Base-by-base conservation (phyloP, 805 yeast genomes). In the Saturnispora kantuleensis region DNA sequence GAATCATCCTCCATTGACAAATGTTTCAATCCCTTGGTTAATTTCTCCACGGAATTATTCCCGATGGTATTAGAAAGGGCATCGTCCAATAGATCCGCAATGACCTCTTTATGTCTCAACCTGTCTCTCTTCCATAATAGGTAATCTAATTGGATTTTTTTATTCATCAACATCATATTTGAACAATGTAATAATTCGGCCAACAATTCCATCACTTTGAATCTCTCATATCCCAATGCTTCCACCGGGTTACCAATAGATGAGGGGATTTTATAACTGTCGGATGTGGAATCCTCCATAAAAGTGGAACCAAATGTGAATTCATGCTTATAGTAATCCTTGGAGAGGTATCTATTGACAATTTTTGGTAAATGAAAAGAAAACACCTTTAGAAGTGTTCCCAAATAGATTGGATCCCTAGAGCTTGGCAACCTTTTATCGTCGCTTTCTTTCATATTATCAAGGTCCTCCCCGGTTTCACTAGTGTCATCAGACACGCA, bases 141-240 rank as follows among this genome's bases (percentile, higher is more conserved):
- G 29, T 70, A 69, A 48, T 60, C 85, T 81, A 44, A 84, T 80
- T 55, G 56, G 42, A 70, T 70, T 26, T 77, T 77, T 38, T 89
- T 87, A 60, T 90, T 93, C 61, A 93, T 73, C 17, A 89, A 69
- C 2, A 81, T 81, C 97, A 93, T 93, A 65, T 93, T 93, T 17
- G 96, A 87, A 58, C 98, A 93, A 63, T 93, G 98, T 46, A 93
- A 66, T 26, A 93, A 69, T 59, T 93, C 98, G 0, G 98, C 98
- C 32, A 93, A 76, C 47, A 93, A 65, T 64, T 93, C 98, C 54
- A 95, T 80, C 9, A 90, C 74, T 57, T 88, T 85, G 64, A 93
- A 89, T 48, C 89, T 71, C 54, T 90, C 94, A 58, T 88, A 85
- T 0, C 98, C 98, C 31, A 93, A 66, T 0, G 93, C 88, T 52